Base-by-base conservation (phyloP, 805 yeast species). In the Candida odintsovae region DNA sequence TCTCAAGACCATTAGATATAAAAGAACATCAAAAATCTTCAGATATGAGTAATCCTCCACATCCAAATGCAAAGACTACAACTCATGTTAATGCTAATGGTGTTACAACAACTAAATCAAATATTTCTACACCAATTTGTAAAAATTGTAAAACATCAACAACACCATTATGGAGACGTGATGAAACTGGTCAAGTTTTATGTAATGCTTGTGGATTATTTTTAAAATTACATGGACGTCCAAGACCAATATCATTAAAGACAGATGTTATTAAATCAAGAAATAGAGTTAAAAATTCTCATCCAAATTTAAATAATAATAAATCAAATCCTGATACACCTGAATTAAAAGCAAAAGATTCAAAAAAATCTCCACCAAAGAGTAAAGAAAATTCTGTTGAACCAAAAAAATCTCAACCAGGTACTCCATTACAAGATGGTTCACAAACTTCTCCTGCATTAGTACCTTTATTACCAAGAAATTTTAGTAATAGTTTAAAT, bases 181-280 rank as follows among this genome's bases (percentile, higher is more conserved):
- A 90, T 66, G 97, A 90, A 59, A 79, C 86, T 11, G 95, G 95
- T 15, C 84, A 83, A 57, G 95, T 90, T 29, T 73, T 90, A 41
- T 90, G 98, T 65, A 90, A 90, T 68, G 98, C 98, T 10, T 89
- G 97, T 70, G 97, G 97, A 0, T 71, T 89, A 42, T 89, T 89
- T 59, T 68, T 90, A 49, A 90, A 90, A 67, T 75, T 90, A 38
- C 98, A 90, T 62, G 96, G 97, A 21, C 78, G 95, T 45, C 88
- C 96, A 35, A 75, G 98, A 58, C 97, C 98, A 6, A 90, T 90
- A 45, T 81, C 90, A 21, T 72, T 90, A 58, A 90, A 90, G 64
- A 88, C 97, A 11, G 96, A 90, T 68, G 90, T 90, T 25, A 90
- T 90, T 64, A 89, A 90, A 68, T 83, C 94, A 38, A 76, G 98